Conservation (phyloP, 2,329 filamentous ascomycete species). For the Fusarium bactridioides region DNA sequence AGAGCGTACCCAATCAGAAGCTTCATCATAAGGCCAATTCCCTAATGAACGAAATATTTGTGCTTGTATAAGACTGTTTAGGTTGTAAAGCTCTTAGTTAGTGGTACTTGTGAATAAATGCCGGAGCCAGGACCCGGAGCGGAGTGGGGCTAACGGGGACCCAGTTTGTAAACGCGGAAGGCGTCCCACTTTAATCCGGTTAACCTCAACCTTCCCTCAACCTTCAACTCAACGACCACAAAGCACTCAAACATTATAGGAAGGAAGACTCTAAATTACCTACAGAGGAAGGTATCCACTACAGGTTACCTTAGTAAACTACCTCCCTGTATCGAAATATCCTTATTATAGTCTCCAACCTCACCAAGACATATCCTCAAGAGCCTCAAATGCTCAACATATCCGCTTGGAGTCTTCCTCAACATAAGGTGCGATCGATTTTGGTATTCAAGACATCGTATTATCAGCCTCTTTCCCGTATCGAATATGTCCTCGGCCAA, state of each 20-base stretch:
- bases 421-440: background rate
- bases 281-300: no score
- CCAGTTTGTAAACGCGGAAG: background rate
- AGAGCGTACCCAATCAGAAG: background rate
- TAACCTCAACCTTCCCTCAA: background rate
- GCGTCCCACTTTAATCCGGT: background rate
- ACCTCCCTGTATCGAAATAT: background rate
- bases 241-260: background rate
- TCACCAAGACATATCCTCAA: no score
- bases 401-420: background rate
- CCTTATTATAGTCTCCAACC: background rate
- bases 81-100: background rate
- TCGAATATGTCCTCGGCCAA: background rate
- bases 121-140: background rate
- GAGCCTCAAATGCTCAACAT: background rate
- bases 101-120: background rate
- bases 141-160: background rate
- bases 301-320: no score
- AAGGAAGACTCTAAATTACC: background rate
- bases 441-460: background rate
- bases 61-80: background rate
- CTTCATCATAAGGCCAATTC: background rate
- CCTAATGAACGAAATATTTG: no score
- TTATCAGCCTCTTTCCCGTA: background rate
- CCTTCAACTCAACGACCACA: background rate